Evolutionary conservation across 208 protist species (phyloP).

Genomic region (Leishmania lainsoni): DNA sequence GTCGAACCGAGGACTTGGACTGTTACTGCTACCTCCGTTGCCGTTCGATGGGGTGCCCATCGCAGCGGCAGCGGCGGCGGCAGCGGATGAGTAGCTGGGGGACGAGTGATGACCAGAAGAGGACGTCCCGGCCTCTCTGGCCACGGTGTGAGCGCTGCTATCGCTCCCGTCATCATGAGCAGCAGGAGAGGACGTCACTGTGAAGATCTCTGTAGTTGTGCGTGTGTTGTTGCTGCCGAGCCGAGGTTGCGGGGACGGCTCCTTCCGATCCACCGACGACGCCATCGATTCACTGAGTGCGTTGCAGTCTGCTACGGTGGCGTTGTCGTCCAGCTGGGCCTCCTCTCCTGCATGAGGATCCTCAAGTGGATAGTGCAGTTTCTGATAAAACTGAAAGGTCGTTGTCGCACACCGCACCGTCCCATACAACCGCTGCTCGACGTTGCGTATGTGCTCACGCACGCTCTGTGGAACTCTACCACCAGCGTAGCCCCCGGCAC

Average conservation of each 20-base stretch:
- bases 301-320: conserved; percentile 7
- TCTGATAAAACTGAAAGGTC: conserved; percentile 66
- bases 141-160: not conserved
- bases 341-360: conserved; percentile 29
- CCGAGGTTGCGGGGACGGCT: conserved; percentile 50
- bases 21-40: conserved; percentile 31
- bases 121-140: not conserved
- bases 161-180: not conserved
- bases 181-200: not conserved
- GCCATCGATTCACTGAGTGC: conserved; percentile 14
- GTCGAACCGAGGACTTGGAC: conserved; percentile 46
- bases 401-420: conserved; percentile 46
- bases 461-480: conserved; percentile 12
- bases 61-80: not conserved
- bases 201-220: not conserved
- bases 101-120: not conserved
- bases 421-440: conserved; percentile 54
- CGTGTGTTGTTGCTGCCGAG: conserved; percentile 19
- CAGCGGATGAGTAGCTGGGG: not conserved
- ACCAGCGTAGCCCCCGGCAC: not conserved
- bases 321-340: conserved; percentile 10
- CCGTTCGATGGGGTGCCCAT: conserved; percentile 8
- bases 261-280: conserved; percentile 14
- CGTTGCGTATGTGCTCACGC: conserved; percentile 34
- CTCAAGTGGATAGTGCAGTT: conserved; percentile 72